Evolutionary conservation across 768 basidiomycete species (phyloP).

Genomic region (Tylopilus sp.): DNA sequence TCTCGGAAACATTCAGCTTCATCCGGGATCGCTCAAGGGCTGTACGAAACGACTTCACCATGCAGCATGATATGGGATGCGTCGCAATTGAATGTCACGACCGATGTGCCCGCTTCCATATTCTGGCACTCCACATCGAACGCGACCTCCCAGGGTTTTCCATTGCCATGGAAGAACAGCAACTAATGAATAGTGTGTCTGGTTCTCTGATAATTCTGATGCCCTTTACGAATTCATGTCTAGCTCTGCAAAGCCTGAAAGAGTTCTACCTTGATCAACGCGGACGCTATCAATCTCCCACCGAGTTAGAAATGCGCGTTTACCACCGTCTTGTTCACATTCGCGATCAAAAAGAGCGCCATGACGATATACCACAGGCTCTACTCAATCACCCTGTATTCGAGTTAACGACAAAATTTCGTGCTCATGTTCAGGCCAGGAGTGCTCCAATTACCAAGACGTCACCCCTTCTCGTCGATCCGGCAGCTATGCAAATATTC

Average conservation of each 20-base stretch:
- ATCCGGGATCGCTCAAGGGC: conserved; percentile 90
- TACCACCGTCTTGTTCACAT: conserved; percentile 93
- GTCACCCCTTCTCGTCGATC: conserved; percentile 61
- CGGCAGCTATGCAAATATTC: conserved; percentile 63
- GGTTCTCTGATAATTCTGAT: neutral
- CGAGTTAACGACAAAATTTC: conserved; percentile 77
- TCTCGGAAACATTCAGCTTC: conserved; percentile 73
- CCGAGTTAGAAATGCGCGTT: conserved; percentile 93
- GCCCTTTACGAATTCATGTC: neutral
- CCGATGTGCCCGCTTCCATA: conserved; percentile 91
- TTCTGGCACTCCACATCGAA: conserved; percentile 70
- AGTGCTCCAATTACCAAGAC: conserved; percentile 72
- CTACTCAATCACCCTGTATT: conserved; percentile 75
- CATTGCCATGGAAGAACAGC: conserved; percentile 76
- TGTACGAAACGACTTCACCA: conserved; percentile 90
- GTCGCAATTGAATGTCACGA: conserved; percentile 88
- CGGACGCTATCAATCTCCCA: conserved; percentile 62
- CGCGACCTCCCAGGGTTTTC: conserved; percentile 58
- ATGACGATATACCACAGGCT: conserved; percentile 64
- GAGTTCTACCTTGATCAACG: conserved; percentile 90
- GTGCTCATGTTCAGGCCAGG: conserved; percentile 72
- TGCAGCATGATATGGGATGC: conserved; percentile 78
- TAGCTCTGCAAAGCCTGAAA: conserved; percentile 88
- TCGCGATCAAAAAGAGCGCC: conserved; percentile 75
- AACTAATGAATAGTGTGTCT: conserved; percentile 81